Evolutionary conservation across 2,329 filamentous ascomycete genomes (phyloP).

Genomic region (Ophiosphaerella herpotricha): DNA sequence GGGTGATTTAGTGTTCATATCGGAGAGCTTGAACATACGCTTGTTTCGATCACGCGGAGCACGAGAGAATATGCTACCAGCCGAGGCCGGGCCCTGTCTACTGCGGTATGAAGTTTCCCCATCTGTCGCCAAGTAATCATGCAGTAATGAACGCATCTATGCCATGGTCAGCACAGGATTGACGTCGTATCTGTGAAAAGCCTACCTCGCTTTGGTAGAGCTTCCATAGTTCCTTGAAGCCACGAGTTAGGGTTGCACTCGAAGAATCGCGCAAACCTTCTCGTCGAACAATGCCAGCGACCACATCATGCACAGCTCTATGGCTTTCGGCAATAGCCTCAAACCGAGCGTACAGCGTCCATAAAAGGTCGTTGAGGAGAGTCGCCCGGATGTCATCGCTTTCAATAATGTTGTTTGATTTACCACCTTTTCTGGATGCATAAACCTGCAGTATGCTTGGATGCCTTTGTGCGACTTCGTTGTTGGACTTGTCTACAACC

Average conservation of each 20-base stretch:
- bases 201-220: slow-evolving; percentile 84
- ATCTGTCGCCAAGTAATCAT: slow-evolving; percentile 95
- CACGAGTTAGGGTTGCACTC: slow-evolving; percentile 71
- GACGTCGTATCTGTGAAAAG: neutral
- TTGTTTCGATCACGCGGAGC: slow-evolving; percentile 54
- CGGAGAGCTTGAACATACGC: slow-evolving; percentile 83
- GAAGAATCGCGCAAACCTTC: slow-evolving; percentile 66
- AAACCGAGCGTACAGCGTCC: slow-evolving; percentile 93
- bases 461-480: slow-evolving; percentile 89
- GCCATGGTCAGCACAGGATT: slow-evolving; percentile 3
- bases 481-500: slow-evolving; percentile 92
- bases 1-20: slow-evolving; percentile 77
- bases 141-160: slow-evolving; percentile 81
- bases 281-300: slow-evolving; percentile 81
- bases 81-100: slow-evolving; percentile 55
- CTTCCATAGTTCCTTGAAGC: slow-evolving; percentile 97
- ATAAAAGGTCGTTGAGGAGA: slow-evolving; percentile 88
- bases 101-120: slow-evolving; percentile 69
- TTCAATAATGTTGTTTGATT: slow-evolving; percentile 65
- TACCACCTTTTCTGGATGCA: slow-evolving; percentile 59
- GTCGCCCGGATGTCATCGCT: slow-evolving; percentile 75
- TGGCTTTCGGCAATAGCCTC: slow-evolving; percentile 97
- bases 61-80: slow-evolving; percentile 58
- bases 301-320: slow-evolving; percentile 88
- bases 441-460: slow-evolving; percentile 71